phyloP scores from a whole-genome alignment of 2,329 filamentous ascomycete genomes.

The Sporothrix schenckii region DNA sequence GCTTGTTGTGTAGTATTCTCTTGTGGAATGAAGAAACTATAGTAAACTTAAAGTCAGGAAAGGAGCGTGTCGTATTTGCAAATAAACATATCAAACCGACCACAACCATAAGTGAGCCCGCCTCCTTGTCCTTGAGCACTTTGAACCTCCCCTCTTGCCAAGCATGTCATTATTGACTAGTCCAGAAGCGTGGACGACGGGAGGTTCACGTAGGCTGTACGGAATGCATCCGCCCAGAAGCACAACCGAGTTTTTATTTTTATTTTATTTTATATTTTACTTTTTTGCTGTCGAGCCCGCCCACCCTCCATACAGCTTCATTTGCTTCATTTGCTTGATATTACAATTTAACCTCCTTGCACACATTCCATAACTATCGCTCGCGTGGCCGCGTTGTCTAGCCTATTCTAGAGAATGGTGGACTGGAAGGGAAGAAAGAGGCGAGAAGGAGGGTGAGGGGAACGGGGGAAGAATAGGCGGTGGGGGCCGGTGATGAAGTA shows the following conservation, averaged over 20 bases:
- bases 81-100: neutral
- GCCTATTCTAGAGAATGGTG: neutral
- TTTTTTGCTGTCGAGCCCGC: neutral
- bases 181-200: no score
- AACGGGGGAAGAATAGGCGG: neutral
- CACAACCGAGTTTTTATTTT: neutral
- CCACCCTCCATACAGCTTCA: neutral
- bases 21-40: neutral
- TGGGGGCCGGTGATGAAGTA: neutral
- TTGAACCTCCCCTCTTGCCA: neutral
- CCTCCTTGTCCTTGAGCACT: neutral
- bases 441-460: neutral
- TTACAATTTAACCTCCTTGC: neutral
- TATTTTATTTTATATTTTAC: no score
- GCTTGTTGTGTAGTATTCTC: neutral
- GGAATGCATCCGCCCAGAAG: neutral
- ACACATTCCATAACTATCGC: neutral
- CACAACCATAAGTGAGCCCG: neutral
- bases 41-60: neutral
- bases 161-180: neutral
- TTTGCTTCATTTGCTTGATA: neutral
- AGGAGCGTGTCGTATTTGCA: neutral
- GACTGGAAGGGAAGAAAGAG: neutral
- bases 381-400: slow-evolving; percentile 4
- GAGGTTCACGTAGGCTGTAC: no score